phyloP scores from a whole-genome alignment of 1,139 yeast species.

The Geotrichum reessii region DNA sequence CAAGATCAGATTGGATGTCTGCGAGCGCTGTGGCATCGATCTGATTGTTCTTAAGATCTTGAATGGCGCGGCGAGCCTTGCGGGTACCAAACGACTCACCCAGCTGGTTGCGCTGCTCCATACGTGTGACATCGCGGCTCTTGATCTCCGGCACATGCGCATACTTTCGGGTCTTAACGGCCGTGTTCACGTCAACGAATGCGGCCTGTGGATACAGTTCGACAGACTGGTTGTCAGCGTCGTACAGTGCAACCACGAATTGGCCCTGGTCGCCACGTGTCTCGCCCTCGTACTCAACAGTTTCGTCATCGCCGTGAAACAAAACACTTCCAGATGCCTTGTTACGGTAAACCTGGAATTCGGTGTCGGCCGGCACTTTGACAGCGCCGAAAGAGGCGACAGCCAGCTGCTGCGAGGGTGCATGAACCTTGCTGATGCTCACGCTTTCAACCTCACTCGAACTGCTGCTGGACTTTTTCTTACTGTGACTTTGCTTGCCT shows the following conservation, averaged over 20 bases:
- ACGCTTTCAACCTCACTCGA: conserved; percentile 4
- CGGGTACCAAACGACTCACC: conserved; percentile 98
- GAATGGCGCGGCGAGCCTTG: conserved; percentile 87
- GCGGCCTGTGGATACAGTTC: conserved; percentile 57
- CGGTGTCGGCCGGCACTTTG: conserved; percentile 51
- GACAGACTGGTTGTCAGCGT: conserved; percentile 52
- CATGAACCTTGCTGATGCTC: conserved; percentile 9
- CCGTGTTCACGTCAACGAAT: conserved; percentile 48
- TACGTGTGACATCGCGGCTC: conserved; percentile 35
- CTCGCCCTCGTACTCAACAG: conserved; percentile 67
- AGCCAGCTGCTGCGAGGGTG: conserved; percentile 15
- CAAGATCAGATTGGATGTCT: conserved; percentile 70
- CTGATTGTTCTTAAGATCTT: conserved; percentile 72
- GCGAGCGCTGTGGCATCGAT: conserved; percentile 78
- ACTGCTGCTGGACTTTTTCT: conserved; percentile 1
- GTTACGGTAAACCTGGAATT: conserved; percentile 53
- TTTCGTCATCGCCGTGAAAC: conserved; percentile 70
- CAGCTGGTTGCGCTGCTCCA: conserved; percentile 66
- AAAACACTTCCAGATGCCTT: conserved; percentile 42
- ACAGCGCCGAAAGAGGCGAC: conserved; percentile 69
- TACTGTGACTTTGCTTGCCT: background rate
- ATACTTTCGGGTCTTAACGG: conserved; percentile 32
- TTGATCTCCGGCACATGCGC: conserved; percentile 59
- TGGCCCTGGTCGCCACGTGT: conserved; percentile 34
- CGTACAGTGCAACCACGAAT: conserved; percentile 50